These are phyloP conservation scores for Articulospora tetracladia DNA, from an alignment of 495 filamentous ascomycete genomes.

Conservation along the genomic window DNA sequence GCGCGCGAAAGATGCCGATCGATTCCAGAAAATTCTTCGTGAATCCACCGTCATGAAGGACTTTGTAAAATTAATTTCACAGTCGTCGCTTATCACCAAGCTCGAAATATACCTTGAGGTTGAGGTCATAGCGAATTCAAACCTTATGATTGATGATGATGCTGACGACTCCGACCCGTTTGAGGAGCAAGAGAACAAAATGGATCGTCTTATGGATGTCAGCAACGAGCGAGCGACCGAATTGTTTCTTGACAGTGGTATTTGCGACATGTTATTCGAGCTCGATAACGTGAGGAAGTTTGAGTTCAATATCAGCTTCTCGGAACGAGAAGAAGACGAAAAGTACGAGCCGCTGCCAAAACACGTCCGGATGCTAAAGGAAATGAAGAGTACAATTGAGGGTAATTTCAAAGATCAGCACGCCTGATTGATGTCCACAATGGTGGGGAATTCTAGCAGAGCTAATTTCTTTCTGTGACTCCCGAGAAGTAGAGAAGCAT, in stretches of 20 bases:
- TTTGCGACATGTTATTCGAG: not conserved
- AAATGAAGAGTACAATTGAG: constrained; percentile 2
- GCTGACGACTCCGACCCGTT: not conserved
- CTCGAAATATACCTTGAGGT: constrained; percentile 3
- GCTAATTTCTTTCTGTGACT: no score
- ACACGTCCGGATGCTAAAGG: not conserved
- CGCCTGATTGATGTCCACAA: no score
- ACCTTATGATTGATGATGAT: not conserved
- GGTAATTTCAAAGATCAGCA: not conserved
- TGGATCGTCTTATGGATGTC: constrained; percentile 1
- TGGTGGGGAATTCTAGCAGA: no score
- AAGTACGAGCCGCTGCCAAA: not conserved
- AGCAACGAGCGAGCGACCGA: constrained; percentile 2
- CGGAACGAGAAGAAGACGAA: not conserved
- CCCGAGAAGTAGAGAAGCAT: no score
- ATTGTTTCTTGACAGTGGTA: not conserved
- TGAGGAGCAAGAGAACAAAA: not conserved
- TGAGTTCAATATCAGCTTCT: not conserved
- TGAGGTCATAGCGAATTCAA: constrained; percentile 1
- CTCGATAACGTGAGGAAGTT: not conserved
- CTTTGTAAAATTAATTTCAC: not conserved
- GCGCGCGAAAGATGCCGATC: not conserved
- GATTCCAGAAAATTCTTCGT: not conserved
- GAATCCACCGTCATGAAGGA: not conserved
- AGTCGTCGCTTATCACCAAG: not conserved